Evolutionary conservation across 179 eudicot genomes (phyloP).

Genomic region (Pouteria campechiana): DNA sequence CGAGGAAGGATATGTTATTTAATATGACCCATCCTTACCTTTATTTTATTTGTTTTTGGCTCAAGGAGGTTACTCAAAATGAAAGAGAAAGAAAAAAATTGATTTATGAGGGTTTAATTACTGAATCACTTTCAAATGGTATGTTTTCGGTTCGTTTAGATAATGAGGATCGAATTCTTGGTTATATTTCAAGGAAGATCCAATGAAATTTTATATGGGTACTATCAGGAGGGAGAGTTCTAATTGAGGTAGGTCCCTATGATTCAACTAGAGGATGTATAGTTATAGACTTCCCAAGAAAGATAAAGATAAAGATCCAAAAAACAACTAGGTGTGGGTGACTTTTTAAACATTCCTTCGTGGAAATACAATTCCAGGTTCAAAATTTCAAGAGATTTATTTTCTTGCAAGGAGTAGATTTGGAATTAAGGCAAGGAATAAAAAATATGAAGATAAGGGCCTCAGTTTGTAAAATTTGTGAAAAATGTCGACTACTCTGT

Average conservation of each 20-base stretch:
- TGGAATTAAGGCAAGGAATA: neutral
- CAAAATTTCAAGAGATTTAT: neutral
- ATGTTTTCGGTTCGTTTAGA: constrained; percentile 3
- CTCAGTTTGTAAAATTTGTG: constrained; percentile 1
- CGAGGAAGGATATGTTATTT: too few species aligned
- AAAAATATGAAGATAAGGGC: neutral
- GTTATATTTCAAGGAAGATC: neutral
- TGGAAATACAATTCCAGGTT: neutral
- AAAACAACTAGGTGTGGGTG: too few species aligned
- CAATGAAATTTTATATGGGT: too few species aligned
- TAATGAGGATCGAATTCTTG: neutral
- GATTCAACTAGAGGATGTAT: too few species aligned
- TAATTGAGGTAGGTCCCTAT: too few species aligned
- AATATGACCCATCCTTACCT: too few species aligned
- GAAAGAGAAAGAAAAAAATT: neutral
- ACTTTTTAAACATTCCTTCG: neutral
- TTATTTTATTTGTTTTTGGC: too few species aligned
- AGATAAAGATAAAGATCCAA: too few species aligned
- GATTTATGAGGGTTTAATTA: constrained; percentile 4
- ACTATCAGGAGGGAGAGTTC: too few species aligned
- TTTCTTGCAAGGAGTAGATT: neutral
- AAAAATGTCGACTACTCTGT: neutral
- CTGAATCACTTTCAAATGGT: constrained; percentile 3
- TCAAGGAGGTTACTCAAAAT: neutral
- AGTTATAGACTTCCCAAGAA: too few species aligned